Conservation (phyloP, 768 basidiomycete genomes). For the Macrocybe gigantea region DNA sequence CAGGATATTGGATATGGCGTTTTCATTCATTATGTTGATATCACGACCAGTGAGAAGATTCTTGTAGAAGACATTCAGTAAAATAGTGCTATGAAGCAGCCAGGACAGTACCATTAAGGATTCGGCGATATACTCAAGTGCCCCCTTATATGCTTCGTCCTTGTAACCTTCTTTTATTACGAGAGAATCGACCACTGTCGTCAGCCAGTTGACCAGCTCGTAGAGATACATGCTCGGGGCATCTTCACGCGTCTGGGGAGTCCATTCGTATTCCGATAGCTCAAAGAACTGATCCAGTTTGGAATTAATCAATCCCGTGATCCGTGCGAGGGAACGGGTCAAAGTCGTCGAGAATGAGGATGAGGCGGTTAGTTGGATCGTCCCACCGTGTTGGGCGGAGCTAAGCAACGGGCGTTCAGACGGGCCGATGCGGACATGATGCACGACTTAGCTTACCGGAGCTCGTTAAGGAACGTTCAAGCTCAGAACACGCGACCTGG, state of each 20-base stretch:
- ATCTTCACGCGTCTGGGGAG: constrained; percentile 60
- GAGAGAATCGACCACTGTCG: constrained; percentile 89
- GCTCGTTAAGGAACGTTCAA: constrained; percentile 79
- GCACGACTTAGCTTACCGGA: constrained; percentile 46
- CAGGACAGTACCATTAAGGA: constrained; percentile 66
- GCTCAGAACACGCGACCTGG: constrained; percentile 74
- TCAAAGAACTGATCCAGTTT: constrained; percentile 97
- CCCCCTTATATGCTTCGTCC: constrained; percentile 84
- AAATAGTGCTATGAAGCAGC: no score
- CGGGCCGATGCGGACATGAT: neutral
- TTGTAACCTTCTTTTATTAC: constrained; percentile 81
- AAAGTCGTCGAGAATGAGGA: constrained; percentile 67
- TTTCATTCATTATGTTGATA: constrained; percentile 79
- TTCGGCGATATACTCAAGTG: constrained; percentile 82
- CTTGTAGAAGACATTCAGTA: constrained; percentile 28
- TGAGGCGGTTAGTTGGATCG: constrained; percentile 61
- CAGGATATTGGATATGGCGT: constrained; percentile 79
- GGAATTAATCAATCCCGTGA: constrained; percentile 77
- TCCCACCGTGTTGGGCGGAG: constrained; percentile 78
- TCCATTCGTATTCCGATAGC: constrained; percentile 93
- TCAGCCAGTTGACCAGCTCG: constrained; percentile 94
- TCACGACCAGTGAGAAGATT: constrained; percentile 74
- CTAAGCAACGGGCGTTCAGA: constrained; percentile 29
- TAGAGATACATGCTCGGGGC: constrained; percentile 92
- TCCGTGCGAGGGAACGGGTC: constrained; percentile 62